Evolutionary conservation across 2,329 filamentous ascomycete genomes (phyloP), one percentile per base, ranked within the genome.

Genomic region (Beauveria rudraprayagi): DNA sequence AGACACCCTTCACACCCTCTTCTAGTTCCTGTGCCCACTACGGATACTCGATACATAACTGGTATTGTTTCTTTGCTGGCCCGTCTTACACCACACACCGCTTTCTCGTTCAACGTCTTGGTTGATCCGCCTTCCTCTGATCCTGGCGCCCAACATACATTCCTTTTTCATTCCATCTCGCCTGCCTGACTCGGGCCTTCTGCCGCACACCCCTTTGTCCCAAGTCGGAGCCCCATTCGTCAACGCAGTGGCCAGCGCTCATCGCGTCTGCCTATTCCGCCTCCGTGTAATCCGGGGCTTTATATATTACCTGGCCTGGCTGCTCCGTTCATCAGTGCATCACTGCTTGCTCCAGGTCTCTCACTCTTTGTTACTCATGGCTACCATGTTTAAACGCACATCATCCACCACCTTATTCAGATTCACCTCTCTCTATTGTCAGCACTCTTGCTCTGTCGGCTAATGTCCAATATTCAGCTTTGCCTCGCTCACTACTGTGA

Each of bases 401-500:
- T 43, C 24, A 24, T 5, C 64, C 67, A 62, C 61, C 40, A 41
- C 24, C 57, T 54, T 28, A 5, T 22, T 44, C 22, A 48, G 19
- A 51, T 24, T 28, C 43, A 11, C 24, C 3, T 44, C 14, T 30
- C 24, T 46, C 22, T 26, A 5, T 44, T 30, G 14, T 24, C 10
- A 24, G 30, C 46, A 3, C 19, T 22, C 17, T 17, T 40, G 40
- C 47, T 28, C 24, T 10, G 46, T 52, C 59, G 62, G 67, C 74
- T 76, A 70, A 76, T 71, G 60, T 64, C 67, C 24, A 62, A 65
- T 63, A 62, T 84, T 62, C 81, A 88, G 85, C 76, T 88, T 70
- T 87, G 84, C 71, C 79, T 89, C 67, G 86, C 86, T 68, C 85
- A 88, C 71, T 88, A 88, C 70, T 89, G 86, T 78, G 86, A 89